Conservation (phyloP, 331 rosid genomes). For the Malus hybrid region DNA sequence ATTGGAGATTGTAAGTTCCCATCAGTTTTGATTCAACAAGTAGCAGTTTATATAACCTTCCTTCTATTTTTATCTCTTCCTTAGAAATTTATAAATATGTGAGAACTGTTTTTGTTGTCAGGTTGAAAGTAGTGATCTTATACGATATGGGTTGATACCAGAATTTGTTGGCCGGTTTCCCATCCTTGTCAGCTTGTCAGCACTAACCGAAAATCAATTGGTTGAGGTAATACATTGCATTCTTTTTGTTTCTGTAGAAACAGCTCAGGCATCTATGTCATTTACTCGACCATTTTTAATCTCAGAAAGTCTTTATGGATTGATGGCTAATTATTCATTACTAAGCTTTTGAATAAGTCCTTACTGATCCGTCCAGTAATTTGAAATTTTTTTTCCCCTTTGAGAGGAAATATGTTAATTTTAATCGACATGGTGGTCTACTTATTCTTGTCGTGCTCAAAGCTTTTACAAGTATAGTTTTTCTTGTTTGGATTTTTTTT, state of each 20-base stretch:
- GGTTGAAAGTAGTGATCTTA: slow-evolving; percentile 97
- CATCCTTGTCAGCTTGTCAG: slow-evolving; percentile 82
- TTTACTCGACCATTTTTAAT: not conserved
- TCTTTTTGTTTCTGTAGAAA: slow-evolving; percentile 4
- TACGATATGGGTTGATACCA: slow-evolving; percentile 85
- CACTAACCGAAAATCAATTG: slow-evolving; percentile 84
- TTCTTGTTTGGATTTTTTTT: not conserved
- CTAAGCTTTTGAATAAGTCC: not conserved
- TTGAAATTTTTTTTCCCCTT: not conserved
- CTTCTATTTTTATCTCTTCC: not conserved
- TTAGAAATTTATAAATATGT: slow-evolving; percentile 2
- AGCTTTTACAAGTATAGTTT: not conserved
- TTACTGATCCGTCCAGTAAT: not conserved
- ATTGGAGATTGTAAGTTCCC: slow-evolving; percentile 68
- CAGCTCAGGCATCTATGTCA: not conserved
- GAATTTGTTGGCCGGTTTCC: slow-evolving; percentile 99
- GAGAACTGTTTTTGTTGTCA: slow-evolving; percentile 29
- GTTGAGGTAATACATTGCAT: slow-evolving; percentile 51
- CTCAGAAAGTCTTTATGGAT: not conserved
- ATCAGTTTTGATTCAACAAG: slow-evolving; percentile 3
- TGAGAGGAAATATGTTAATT: not conserved
- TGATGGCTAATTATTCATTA: not conserved
- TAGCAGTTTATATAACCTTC: slow-evolving; percentile 7
- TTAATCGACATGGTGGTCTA: not conserved
- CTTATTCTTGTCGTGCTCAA: not conserved